A percentile compares a stretch with the other conserved stretches of the same genome.
phyloP scores from a whole-genome alignment of 192 early-diverging fungal genomes.

The Coemansia sp. region DNA sequence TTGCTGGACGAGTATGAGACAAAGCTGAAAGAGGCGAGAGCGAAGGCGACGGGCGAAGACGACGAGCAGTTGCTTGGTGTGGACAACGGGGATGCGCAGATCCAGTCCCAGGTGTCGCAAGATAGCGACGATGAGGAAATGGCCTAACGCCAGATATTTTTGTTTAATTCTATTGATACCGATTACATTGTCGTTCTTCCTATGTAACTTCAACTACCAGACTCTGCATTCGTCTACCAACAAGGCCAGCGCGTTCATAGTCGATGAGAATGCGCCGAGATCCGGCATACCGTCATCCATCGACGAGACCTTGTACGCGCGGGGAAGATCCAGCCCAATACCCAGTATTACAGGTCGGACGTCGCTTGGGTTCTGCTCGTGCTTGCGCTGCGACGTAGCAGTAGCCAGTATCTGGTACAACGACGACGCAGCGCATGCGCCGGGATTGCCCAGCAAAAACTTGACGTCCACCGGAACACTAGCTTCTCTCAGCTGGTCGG shows the following conservation, averaged over 20 bases:
- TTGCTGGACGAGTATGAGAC: conserved; percentile 83
- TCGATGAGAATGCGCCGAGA: conserved; percentile 5
- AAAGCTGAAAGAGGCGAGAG: conserved; percentile 72
- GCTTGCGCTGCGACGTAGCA: conserved; percentile 27
- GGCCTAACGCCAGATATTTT: neutral
- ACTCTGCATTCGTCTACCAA: conserved; percentile 23
- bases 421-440: conserved; percentile 20
- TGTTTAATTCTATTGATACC: neutral
- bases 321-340: conserved; percentile 29
- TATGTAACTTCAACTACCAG: conserved; percentile 12
- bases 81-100: conserved; percentile 6
- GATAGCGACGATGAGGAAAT: conserved; percentile 7
- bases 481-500: conserved; percentile 10
- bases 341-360: conserved; percentile 33
- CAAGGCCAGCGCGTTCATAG: conserved; percentile 10
- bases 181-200: too few species aligned
- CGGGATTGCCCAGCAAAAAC: conserved; percentile 33
- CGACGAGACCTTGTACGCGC: conserved; percentile 16
- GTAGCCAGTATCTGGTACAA: conserved; percentile 44
- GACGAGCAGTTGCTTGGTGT: conserved; percentile 14
- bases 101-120: neutral
- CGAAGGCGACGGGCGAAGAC: conserved; percentile 66
- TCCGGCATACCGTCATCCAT: conserved; percentile 13
- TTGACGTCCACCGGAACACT: conserved; percentile 38
- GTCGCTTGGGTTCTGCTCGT: conserved; percentile 18